phyloP scores from a whole-genome alignment of 805 yeast species.

The Metschnikowia continentalis region DNA sequence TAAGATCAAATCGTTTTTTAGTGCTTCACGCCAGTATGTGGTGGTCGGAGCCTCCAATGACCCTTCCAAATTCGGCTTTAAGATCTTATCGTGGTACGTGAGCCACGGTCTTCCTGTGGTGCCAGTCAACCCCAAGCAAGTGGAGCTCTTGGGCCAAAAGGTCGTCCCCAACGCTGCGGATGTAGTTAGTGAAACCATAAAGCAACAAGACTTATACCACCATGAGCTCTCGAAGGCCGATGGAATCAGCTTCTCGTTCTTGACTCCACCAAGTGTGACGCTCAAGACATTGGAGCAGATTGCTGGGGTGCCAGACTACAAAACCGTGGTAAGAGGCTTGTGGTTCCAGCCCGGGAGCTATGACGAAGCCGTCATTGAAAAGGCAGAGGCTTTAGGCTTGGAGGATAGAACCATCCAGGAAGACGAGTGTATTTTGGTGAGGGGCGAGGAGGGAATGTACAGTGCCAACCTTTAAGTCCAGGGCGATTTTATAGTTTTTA shows the following conservation, averaged over 20 bases:
- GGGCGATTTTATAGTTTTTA: background rate
- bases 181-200: slow-evolving; percentile 22
- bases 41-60: slow-evolving; percentile 72
- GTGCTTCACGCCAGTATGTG: slow-evolving; percentile 49
- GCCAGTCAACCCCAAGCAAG: slow-evolving; percentile 61
- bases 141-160: slow-evolving; percentile 42
- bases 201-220: slow-evolving; percentile 17
- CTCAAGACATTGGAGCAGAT: slow-evolving; percentile 30
- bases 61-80: slow-evolving; percentile 63
- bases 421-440: slow-evolving; percentile 68
- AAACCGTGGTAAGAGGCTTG: slow-evolving; percentile 45
- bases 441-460: slow-evolving; percentile 52
- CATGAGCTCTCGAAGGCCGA: slow-evolving; percentile 31
- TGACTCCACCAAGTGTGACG: slow-evolving; percentile 71
- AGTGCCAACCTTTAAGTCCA: slow-evolving; percentile 33
- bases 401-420: slow-evolving; percentile 35
- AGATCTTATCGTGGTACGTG: slow-evolving; percentile 65
- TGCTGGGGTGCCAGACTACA: slow-evolving; percentile 38
- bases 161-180: slow-evolving; percentile 32
- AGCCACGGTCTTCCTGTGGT: slow-evolving; percentile 52
- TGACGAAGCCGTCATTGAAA: slow-evolving; percentile 46
- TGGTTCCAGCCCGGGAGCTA: slow-evolving; percentile 89
- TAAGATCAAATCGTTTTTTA: slow-evolving; percentile 44
- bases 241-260: slow-evolving; percentile 58
- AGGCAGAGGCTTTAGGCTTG: slow-evolving; percentile 34